These are phyloP conservation scores for Kregervanrija delftensis DNA, from an alignment of 805 yeast genomes.

Conservation along the genomic window DNA sequence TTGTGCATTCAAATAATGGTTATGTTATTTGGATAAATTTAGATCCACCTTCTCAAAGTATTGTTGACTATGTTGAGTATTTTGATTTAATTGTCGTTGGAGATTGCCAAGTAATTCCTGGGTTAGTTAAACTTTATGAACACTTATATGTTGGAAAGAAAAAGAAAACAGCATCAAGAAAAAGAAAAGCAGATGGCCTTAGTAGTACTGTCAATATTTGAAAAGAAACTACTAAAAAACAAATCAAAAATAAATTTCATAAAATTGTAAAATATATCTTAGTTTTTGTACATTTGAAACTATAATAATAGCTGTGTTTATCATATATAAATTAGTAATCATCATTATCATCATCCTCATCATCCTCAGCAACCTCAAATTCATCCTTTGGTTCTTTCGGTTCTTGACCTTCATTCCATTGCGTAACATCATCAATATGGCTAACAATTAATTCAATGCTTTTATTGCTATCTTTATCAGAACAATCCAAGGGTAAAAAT, in stretches of 20 bases:
- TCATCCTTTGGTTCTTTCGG: slow-evolving; percentile 93
- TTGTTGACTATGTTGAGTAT: slow-evolving; percentile 41
- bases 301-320: neutral
- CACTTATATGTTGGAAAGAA: slow-evolving; percentile 14
- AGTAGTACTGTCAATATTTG: too few relatives aligned
- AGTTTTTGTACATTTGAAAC: neutral
- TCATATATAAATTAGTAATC: too few relatives aligned
- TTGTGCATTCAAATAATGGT: slow-evolving; percentile 51
- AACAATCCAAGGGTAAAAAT: slow-evolving; percentile 78
- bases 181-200: neutral
- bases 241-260: slow-evolving; percentile 1
- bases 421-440: slow-evolving; percentile 94
- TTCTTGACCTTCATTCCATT: slow-evolving; percentile 95
- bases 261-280: neutral
- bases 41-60: slow-evolving; percentile 46
- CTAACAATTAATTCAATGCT: slow-evolving; percentile 78
- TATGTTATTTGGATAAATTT: slow-evolving; percentile 56
- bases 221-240: neutral
- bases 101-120: slow-evolving; percentile 55
- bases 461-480: slow-evolving; percentile 53
- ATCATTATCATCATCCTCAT: slow-evolving; percentile 15
- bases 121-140: slow-evolving; percentile 20
- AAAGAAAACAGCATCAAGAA: slow-evolving; percentile 7
- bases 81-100: slow-evolving; percentile 57
- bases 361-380: slow-evolving; percentile 53